Conservation (phyloP, 2,329 filamentous ascomycete species). For the Pestalotiopsis sp. region DNA sequence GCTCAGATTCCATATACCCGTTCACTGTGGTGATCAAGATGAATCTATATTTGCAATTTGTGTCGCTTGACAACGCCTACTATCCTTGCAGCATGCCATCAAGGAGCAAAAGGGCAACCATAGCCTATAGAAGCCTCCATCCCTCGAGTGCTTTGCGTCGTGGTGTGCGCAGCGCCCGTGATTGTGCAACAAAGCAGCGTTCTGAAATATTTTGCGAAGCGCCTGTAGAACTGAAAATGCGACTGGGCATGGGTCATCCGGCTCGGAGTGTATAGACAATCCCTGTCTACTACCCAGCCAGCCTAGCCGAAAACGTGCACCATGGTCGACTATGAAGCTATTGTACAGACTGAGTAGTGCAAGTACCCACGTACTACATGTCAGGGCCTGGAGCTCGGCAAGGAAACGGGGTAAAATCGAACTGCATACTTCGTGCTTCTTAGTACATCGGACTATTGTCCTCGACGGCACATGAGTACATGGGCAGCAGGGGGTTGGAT, state of each 20-base stretch:
- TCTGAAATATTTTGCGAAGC: conserved; percentile 3
- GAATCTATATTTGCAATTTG: neutral
- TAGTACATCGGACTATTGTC: conserved; percentile 11
- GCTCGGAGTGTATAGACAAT: neutral
- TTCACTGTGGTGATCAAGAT: too few relatives aligned
- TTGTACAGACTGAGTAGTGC: too few relatives aligned
- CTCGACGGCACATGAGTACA: conserved; percentile 4
- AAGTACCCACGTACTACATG: neutral
- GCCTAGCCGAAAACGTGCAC: neutral
- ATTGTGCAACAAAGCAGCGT: neutral
- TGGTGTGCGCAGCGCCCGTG: neutral
- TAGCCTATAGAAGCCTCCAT: neutral
- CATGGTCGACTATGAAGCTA: neutral
- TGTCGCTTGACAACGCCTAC: neutral
- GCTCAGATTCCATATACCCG: too few relatives aligned
- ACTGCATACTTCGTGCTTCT: neutral
- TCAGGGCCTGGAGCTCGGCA: neutral
- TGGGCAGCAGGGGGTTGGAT: conserved; percentile 7
- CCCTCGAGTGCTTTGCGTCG: neutral
- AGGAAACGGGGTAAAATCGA: neutral
- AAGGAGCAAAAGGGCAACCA: neutral
- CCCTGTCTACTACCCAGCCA: neutral
- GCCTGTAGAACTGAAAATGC: conserved; percentile 1
- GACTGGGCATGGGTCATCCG: neutral
- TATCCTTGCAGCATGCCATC: neutral